These are phyloP conservation scores for Diospyros kaki DNA, from an alignment of 148 eudicot genomes.

Conservation along the genomic window DNA sequence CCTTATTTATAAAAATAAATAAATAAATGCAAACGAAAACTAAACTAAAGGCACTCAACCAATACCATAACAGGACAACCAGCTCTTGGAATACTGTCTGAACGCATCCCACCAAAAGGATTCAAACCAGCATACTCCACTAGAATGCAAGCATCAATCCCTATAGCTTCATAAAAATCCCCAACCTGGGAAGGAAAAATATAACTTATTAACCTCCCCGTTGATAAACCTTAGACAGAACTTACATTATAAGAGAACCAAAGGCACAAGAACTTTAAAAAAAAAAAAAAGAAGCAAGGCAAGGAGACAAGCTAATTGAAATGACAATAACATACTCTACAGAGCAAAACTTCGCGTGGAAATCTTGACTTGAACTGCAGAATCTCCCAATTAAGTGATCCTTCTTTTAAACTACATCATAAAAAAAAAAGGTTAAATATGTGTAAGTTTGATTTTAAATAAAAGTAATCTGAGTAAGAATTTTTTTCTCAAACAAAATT, in stretches of 20 bases:
- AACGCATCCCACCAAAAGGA: conserved; percentile 94
- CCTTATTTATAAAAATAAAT: too few relatives aligned
- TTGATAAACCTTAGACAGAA: too few relatives aligned
- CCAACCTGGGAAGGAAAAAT: conserved; percentile 56
- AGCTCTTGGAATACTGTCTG: conserved; percentile 94
- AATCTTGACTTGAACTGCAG: conserved; percentile 91
- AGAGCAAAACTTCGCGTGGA: conserved; percentile 93
- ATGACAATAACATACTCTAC: conserved; percentile 62
- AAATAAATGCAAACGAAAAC: background rate
- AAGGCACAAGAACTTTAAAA: conserved; percentile 6
- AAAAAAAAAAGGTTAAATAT: background rate
- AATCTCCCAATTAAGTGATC: conserved; percentile 88
- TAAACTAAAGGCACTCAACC: background rate
- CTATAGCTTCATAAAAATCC: conserved; percentile 94
- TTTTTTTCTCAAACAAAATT: background rate
- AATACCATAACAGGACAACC: conserved; percentile 96
- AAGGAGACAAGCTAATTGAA: background rate
- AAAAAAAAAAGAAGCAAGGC: background rate
- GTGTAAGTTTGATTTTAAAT: background rate
- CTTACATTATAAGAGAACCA: background rate
- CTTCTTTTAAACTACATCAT: conserved; percentile 77
- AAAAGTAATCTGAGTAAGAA: background rate
- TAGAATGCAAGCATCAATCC: conserved; percentile 91
- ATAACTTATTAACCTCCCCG: too few relatives aligned
- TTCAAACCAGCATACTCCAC: conserved; percentile 97